phyloP scores from a whole-genome alignment of 805 yeast species.

The Candida silvatica region DNA sequence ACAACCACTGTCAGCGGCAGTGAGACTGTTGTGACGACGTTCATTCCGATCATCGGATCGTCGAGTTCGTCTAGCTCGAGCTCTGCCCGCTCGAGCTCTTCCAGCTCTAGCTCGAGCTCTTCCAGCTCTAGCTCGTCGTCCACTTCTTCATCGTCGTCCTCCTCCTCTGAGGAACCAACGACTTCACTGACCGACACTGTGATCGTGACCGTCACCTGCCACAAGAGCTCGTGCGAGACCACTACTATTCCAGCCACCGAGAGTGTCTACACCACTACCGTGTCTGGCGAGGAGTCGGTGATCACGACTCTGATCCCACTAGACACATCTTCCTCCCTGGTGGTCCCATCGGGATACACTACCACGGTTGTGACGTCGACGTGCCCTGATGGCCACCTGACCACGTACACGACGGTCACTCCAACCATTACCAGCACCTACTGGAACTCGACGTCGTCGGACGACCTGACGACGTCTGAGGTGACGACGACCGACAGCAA shows the following conservation, averaged over 20 bases:
- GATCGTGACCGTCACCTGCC: background rate
- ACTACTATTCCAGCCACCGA: conserved; percentile 1
- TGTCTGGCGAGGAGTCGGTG: background rate
- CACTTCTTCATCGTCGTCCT: background rate
- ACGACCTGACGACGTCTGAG: background rate
- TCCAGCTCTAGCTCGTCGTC: background rate
- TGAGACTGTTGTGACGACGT: conserved; percentile 6
- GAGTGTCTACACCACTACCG: background rate
- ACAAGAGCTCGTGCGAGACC: background rate
- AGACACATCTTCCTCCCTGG: background rate
- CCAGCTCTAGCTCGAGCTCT: background rate
- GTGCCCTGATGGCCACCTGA: background rate
- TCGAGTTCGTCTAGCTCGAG: background rate
- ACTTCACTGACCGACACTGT: background rate
- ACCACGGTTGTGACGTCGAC: background rate
- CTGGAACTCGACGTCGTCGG: background rate
- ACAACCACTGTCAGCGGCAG: conserved; percentile 6
- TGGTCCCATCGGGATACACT: background rate
- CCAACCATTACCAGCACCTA: background rate
- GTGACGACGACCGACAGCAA: background rate
- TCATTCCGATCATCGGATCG: conserved; percentile 4
- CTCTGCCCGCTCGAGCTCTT: background rate
- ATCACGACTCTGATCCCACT: conserved; percentile 1
- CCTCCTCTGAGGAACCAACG: background rate
- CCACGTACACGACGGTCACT: background rate